Conservation (phyloP, 768 basidiomycete genomes). For the Naganishia randhawae region DNA sequence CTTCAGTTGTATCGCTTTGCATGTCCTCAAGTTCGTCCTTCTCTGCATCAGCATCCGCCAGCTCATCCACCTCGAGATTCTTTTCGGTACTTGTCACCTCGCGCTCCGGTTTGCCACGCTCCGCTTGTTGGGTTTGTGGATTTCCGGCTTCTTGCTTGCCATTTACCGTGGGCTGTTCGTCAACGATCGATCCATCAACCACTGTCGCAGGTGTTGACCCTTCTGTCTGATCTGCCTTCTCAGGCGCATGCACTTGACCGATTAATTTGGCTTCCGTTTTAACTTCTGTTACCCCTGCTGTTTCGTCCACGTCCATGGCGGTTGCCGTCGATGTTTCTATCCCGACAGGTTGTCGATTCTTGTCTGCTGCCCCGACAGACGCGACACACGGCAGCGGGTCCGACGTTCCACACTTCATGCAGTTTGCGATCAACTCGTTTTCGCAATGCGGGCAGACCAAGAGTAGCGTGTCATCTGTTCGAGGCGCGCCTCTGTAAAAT, state of each 20-base stretch:
- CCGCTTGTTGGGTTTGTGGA: not conserved
- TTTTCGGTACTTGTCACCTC: not conserved
- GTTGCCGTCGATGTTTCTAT: not conserved
- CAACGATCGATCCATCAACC: not conserved
- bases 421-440: slow-evolving; percentile 6
- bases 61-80: not conserved
- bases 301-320: not conserved
- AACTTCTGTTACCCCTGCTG: not conserved
- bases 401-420: slow-evolving; percentile 13
- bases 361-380: not conserved
- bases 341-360: not conserved
- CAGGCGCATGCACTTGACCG: not conserved
- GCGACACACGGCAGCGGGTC: slow-evolving; percentile 1
- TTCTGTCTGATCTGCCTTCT: not conserved
- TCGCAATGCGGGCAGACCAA: slow-evolving; percentile 14
- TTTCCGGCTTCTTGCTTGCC: not conserved
- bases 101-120: not conserved
- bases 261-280: not conserved
- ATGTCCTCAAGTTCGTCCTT: slow-evolving; percentile 23
- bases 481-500: slow-evolving; percentile 2
- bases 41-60: not conserved
- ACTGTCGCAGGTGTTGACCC: not conserved
- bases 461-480: slow-evolving; percentile 4
- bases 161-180: not conserved
- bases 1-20: slow-evolving; percentile 23